Evolutionary conservation across 257 asterid genomes (phyloP), one percentile per base, ranked within the genome.

Genomic region (Prunella vulgaris): DNA sequence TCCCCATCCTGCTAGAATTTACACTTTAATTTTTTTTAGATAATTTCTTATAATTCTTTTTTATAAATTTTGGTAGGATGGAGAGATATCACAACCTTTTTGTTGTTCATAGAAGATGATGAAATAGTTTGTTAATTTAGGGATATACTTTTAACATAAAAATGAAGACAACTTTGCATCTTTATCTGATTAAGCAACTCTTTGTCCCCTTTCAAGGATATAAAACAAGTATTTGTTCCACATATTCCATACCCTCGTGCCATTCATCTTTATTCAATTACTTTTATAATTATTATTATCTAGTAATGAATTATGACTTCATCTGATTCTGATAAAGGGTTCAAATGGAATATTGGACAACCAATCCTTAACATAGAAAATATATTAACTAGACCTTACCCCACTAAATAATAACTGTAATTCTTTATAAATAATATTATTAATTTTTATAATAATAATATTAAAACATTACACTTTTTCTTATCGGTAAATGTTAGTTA

Each of bases 181-280:
- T 69, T 67, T 71, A 44, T 48, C 13, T 57, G 51, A 48, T 44
- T 57, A 78, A 70, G 67, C 66, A 69, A 77, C 40, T 22, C 48
- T 66, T 71, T 76, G 84, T 79, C 76, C 67, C 84, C 73, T 72
- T 49, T 68, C 22, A 28, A 79, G 67, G 78, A 54, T 66, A 40
- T 61, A 61, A 71, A 67, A 67, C 75, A 70, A 40, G n/a, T 27
- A 20, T 32, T 24, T 46, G 64, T 62, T 64, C 73, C 67, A 33
- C 68, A 70, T 14, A 71, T 73, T 56, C 66, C 72, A 64, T 22
- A 38, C 61, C 35, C 44, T 60, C 13, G 75, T 69, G 42, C 58
- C 35, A 48, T 58, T 1, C 64, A 30, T 68, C 57, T 68, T 38
- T 53, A 44, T 22, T 64, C 14, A 49, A 49, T 49, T 22, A 21